A percentile compares a stretch with the other conserved stretches of the same genome.
Evolutionary conservation across 306 rosid species (phyloP).

Genomic region (Biancaea sappan): DNA sequence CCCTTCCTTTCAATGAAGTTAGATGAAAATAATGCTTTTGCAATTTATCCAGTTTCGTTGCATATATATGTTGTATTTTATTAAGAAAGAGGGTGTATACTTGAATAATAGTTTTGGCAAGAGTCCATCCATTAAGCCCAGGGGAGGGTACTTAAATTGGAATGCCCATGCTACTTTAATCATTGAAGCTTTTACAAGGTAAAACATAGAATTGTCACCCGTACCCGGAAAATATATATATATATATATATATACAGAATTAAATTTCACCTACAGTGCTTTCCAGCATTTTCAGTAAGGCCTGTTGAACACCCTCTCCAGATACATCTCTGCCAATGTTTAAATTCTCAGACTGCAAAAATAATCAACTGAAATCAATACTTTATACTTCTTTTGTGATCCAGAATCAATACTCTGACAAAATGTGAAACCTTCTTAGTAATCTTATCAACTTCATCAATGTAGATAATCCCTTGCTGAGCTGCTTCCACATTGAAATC

Average conservation of each 20-base stretch:
- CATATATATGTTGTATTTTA: neutral
- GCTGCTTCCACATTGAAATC: slow-evolving; percentile 73
- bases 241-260: neutral
- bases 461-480: slow-evolving; percentile 69
- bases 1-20: neutral
- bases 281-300: slow-evolving; percentile 78
- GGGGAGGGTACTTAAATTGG: neutral
- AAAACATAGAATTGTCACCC: neutral
- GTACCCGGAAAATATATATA: no score
- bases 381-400: neutral
- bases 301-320: slow-evolving; percentile 84
- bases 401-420: neutral
- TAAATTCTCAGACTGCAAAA: slow-evolving; percentile 55
- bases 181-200: neutral
- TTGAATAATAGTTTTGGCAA: neutral
- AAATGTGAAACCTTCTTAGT: slow-evolving; percentile 58
- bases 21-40: neutral
- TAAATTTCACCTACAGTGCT: slow-evolving; percentile 61
- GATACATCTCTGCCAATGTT: slow-evolving; percentile 79
- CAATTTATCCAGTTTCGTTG: neutral
- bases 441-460: slow-evolving; percentile 80
- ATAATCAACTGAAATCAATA: slow-evolving; percentile 4
- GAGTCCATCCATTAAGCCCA: neutral
- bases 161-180: slow-evolving; percentile 1
- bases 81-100: neutral